Percentiles rank a stretch among this genome's conserved stretches.
Evolutionary conservation across 768 basidiomycete species (phyloP).

Genomic region (Xerocomellus amylosporus): DNA sequence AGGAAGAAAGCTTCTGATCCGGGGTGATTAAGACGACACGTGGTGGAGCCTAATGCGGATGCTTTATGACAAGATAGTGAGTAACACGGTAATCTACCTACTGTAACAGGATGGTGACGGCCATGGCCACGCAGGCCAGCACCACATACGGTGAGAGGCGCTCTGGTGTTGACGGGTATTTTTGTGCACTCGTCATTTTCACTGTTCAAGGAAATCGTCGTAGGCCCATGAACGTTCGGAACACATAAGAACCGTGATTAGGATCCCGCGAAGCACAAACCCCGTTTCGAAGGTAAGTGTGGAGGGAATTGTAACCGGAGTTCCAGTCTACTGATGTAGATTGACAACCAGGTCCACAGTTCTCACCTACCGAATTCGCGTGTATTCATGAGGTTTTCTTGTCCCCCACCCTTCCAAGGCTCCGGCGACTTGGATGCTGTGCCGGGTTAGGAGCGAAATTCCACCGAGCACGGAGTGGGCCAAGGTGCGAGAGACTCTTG

Average conservation of each 20-base stretch:
- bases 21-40: neutral
- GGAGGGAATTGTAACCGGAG: too few species aligned
- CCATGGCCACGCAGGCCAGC: slow-evolving; percentile 92
- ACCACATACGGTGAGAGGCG: slow-evolving; percentile 95
- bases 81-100: slow-evolving; percentile 22
- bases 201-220: too few species aligned
- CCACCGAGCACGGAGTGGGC: neutral
- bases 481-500: neutral
- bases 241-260: too few species aligned
- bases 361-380: neutral
- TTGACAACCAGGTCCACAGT: neutral
- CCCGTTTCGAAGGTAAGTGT: too few species aligned
- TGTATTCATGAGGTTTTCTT: too few species aligned
- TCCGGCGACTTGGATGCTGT: neutral
- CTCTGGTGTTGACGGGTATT: slow-evolving; percentile 39
- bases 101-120: slow-evolving; percentile 60
- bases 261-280: too few species aligned
- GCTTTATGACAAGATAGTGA: neutral
- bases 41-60: neutral
- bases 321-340: neutral
- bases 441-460: too few species aligned
- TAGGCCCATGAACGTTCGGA: too few species aligned
- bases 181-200: too few species aligned
- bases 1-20: neutral
- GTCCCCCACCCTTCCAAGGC: too few species aligned